Evolutionary conservation across 768 basidiomycete genomes (phyloP).

Genomic region (Exidia glandulosa): DNA sequence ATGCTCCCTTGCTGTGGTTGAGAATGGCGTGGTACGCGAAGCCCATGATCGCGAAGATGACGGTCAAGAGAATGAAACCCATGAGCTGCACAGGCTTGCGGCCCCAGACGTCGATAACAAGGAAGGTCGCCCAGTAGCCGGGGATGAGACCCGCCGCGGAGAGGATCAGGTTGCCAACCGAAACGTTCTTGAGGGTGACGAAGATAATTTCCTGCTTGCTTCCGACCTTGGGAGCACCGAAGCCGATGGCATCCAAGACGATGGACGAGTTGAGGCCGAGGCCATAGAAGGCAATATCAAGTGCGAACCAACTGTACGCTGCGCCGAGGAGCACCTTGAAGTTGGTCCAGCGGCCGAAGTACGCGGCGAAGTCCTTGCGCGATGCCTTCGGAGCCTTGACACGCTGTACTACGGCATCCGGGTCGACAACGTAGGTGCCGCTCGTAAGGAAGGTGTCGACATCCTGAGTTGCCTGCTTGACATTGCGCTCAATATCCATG

Average conservation of each 20-base stretch:
- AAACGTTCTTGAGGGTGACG: constrained; percentile 49
- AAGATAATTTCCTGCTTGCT: constrained; percentile 26
- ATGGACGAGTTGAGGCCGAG: constrained; percentile 74
- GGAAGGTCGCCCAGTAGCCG: constrained; percentile 55
- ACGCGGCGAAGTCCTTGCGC: constrained; percentile 47
- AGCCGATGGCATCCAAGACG: constrained; percentile 40
- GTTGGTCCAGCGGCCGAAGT: constrained; percentile 67
- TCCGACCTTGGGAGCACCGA: constrained; percentile 12
- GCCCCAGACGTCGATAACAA: constrained; percentile 69
- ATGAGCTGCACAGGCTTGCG: constrained; percentile 74
- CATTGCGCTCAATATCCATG: constrained; percentile 84
- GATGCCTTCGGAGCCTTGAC: constrained; percentile 59
- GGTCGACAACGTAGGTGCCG: constrained; percentile 36
- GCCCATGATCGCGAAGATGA: constrained; percentile 45
- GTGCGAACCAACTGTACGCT: constrained; percentile 81
- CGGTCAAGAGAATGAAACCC: constrained; percentile 59
- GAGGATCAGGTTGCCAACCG: constrained; percentile 66
- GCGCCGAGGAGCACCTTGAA: constrained; percentile 68
- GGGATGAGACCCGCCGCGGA: constrained; percentile 73
- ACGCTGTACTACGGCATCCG: constrained; percentile 47
- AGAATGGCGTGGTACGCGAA: constrained; percentile 47
- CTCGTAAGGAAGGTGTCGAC: constrained; percentile 55
- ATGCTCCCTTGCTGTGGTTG: constrained; percentile 45
- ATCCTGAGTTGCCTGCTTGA: constrained; percentile 62
- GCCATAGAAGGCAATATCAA: constrained; percentile 85